These are phyloP conservation scores for Calendula officinalis DNA, from an alignment of 129 eudicot genomes.

Conservation along the genomic window DNA sequence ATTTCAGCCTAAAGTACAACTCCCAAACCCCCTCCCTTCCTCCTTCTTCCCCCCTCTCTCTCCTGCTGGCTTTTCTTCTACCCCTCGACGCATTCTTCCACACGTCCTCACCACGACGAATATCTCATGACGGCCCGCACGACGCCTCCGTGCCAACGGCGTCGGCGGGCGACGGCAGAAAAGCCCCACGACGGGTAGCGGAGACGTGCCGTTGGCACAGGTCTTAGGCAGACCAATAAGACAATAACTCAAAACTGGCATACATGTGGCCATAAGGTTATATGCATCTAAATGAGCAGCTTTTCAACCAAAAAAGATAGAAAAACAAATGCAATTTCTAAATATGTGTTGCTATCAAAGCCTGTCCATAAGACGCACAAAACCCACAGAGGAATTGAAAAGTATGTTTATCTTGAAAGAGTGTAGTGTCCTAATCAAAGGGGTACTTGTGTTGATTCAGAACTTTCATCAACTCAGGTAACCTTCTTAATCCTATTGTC, in stretches of 20 bases:
- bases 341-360: constrained; percentile 29
- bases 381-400: constrained; percentile 30
- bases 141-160: no score
- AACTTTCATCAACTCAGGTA: constrained; percentile 48
- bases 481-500: constrained; percentile 46
- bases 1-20: no score
- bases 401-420: constrained; percentile 33
- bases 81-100: no score
- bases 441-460: constrained; percentile 40
- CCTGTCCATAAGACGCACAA: constrained; percentile 18
- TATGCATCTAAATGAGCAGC: constrained; percentile 28
- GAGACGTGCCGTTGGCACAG: no score
- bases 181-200: no score
- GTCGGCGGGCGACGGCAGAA: no score
- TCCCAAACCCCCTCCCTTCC: no score
- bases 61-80: no score
- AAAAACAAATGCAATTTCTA: constrained; percentile 30
- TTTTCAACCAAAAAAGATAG: constrained; percentile 16
- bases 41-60: no score
- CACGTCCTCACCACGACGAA: no score
- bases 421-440: constrained; percentile 44
- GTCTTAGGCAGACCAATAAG: constrained; percentile 26
- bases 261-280: constrained; percentile 15
- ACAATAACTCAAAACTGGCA: constrained; percentile 19
- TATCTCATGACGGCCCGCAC: no score